Conservation (phyloP, 1,284 basidiomycete species). For the Porphyrellus sp. region DNA sequence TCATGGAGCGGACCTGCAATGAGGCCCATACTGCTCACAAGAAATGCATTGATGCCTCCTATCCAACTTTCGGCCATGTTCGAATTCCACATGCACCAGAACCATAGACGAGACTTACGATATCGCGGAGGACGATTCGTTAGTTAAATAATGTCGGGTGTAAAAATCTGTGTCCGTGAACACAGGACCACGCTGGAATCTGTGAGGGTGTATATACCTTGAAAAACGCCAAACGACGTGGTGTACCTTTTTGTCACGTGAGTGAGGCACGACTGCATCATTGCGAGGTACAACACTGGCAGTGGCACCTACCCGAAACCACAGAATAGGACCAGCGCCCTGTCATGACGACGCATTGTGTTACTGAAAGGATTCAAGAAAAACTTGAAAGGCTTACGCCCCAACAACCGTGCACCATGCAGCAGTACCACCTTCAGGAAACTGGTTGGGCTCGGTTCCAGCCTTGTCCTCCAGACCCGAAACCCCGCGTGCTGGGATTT, state of each 20-base stretch:
- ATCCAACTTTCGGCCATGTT: conserved; percentile 28
- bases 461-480: not conserved
- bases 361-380: not conserved
- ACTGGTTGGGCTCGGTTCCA: conserved; percentile 3
- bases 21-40: conserved; percentile 6
- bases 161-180: conserved; percentile 27
- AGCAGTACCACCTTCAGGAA: conserved; percentile 30
- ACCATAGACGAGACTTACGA: conserved; percentile 21
- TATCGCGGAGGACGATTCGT: conserved; percentile 29
- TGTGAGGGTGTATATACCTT: conserved; percentile 22
- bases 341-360: conserved; percentile 1
- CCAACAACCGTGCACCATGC: conserved; percentile 30
- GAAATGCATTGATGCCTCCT: conserved; percentile 29
- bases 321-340: conserved; percentile 25
- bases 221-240: conserved; percentile 30
- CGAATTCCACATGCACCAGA: not conserved
- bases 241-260: conserved; percentile 29
- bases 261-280: no score
- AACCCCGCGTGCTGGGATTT: no score
- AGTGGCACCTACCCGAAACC: conserved; percentile 22
- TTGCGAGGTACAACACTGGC: not conserved
- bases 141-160: conserved; percentile 31
- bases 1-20: conserved; percentile 27
- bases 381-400: conserved; percentile 10
- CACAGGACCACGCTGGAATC: not conserved